Base-by-base conservation (phyloP, 148 eudicot species). In the Camellia japonica region DNA sequence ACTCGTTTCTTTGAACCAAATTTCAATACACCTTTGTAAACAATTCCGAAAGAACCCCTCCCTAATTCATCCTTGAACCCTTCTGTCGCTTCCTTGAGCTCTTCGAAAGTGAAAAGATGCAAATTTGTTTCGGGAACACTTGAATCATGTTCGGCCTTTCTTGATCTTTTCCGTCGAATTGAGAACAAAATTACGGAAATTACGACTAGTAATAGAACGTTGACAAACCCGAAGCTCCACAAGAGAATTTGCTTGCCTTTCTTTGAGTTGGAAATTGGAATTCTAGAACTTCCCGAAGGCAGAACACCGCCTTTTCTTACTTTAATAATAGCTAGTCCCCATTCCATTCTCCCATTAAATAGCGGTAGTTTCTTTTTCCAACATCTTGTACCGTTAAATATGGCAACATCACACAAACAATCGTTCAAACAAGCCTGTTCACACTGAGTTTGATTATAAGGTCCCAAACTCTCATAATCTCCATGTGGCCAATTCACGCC, bases 201-300 rank as follows among this genome's bases (percentile, higher is more conserved):
- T 30, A 30, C 38, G 38, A 30, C 38, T 30, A 30, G 38, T 30
- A 15, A 14, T 16, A 73, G n/a, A 55, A 54, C 30, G 62, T 54
- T 73, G 63, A 73, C 54, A 18, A 73, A n/a, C 5, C 63, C 63
- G 2, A 19, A 73, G 76, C 63, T 19, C 76, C 60, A 55, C 44
- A 58, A 52, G 3, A 73, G 46, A 38, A 54, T 41, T 23, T 41
- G 16, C 7, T 66, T 66, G 2, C 13, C 38, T 30, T 30, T 30
- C 38, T 30, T 30, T 30, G 38, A 30, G 38, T 30, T 30, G 38
- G 38, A 30, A 30, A 30, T 30, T 1, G 38, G 38, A 30, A 30
- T 1, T 1, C 38, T 30, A 30, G 38, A 30, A 30, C 1, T 30
- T 30, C 38, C 38, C 38, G 38, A 30, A 30, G 38, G 38, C 38